phyloP scores from a whole-genome alignment of 371 early-diverging fungal species.

The Lichtheimia hyalospora region DNA sequence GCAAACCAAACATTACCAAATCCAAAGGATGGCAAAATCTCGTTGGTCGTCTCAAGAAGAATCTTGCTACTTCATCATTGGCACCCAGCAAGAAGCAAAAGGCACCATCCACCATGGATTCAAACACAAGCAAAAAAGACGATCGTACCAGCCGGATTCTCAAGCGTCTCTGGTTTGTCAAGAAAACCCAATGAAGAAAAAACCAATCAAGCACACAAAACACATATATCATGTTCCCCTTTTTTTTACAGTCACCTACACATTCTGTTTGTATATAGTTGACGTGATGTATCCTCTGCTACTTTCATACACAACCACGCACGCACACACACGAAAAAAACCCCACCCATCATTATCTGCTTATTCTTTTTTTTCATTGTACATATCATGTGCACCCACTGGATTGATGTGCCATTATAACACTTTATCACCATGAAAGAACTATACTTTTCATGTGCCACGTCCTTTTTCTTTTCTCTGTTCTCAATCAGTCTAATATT shows the following conservation, averaged over 20 bases:
- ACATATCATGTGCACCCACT: not conserved
- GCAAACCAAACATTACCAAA: not conserved
- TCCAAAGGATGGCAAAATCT: not conserved
- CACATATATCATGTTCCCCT: not conserved
- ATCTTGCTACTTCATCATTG: not conserved
- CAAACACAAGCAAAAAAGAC: not conserved
- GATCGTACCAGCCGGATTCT: not conserved
- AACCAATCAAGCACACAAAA: not conserved
- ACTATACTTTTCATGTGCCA: too few relatives aligned
- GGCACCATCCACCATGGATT: not conserved
- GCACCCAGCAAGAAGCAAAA: not conserved
- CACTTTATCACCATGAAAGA: not conserved
- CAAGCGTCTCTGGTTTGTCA: not conserved
- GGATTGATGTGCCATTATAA: constrained; percentile 1
- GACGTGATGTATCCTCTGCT: not conserved
- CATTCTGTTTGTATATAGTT: not conserved
- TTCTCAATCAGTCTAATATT: too few relatives aligned
- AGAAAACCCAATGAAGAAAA: not conserved
- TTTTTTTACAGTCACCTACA: not conserved
- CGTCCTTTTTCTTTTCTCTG: too few relatives aligned
- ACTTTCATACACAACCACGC: not conserved
- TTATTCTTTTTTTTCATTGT: not conserved
- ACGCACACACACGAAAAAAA: not conserved
- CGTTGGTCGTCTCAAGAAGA: not conserved
- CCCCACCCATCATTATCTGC: not conserved